These are phyloP conservation scores for Myxozyma nipponensis DNA, from an alignment of 805 yeast genomes.

Conservation along the genomic window DNA sequence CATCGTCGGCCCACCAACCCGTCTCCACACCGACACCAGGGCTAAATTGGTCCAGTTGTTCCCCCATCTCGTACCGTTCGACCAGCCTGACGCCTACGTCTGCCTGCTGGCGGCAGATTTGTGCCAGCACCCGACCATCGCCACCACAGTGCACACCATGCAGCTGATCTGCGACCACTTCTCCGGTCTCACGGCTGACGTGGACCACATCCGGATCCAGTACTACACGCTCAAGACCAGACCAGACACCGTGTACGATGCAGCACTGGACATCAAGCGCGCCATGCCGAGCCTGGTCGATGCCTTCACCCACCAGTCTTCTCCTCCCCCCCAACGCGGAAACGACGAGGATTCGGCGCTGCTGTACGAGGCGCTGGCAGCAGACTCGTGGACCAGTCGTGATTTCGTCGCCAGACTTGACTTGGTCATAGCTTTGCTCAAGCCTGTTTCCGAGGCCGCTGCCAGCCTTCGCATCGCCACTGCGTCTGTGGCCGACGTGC, in stretches of 20 bases:
- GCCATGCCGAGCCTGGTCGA: constrained; percentile 19
- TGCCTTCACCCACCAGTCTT: no score
- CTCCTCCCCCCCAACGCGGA: constrained; percentile 5
- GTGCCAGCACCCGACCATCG: constrained; percentile 14
- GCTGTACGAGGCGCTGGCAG: constrained; percentile 13
- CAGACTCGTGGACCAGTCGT: constrained; percentile 17
- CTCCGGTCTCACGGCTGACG: constrained; percentile 14
- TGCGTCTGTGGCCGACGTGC: constrained; percentile 18
- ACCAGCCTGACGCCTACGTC: constrained; percentile 14
- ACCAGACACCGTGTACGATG: constrained; percentile 16
- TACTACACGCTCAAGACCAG: constrained; percentile 7
- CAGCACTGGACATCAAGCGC: constrained; percentile 15
- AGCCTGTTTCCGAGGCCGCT: constrained; percentile 17
- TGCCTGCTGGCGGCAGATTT: constrained; percentile 19
- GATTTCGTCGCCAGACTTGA: constrained; percentile 20
- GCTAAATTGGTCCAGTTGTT: constrained; percentile 1
- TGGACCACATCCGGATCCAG: not conserved
- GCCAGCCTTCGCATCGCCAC: constrained; percentile 7
- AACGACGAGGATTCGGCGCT: no score
- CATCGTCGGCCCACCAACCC: constrained; percentile 9
- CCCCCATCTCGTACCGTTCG: constrained; percentile 19
- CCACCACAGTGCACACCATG: constrained; percentile 14
- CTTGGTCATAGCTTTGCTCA: constrained; percentile 9
- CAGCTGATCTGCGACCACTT: constrained; percentile 14
- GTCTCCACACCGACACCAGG: constrained; percentile 2